Evolutionary conservation across 257 asterid genomes (phyloP), one percentile per base, ranked within the genome.

Genomic region (Plantago elongata): DNA sequence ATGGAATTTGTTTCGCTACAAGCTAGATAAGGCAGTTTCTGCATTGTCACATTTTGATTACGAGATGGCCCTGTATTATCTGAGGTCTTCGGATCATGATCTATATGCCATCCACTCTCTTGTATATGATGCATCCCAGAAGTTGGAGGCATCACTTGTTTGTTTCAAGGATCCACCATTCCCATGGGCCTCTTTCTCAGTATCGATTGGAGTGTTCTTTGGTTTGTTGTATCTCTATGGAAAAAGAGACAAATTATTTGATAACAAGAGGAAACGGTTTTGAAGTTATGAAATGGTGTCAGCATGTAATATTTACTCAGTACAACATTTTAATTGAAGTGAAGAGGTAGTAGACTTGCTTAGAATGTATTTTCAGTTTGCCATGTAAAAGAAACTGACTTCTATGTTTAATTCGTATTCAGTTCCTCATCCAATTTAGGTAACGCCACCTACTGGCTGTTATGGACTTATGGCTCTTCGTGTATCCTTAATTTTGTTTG

Each of bases 151-250:
- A 3, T 72, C 86, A 3, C 87, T 92, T 17, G 74, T 69, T 55
- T 92, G 97, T 72, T 92, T 89, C 80, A 80, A 79, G 88, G 95
- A 89, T 68, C 99, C 97, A 13, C 99, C 99, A 17, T 79, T 92
- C 57, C 99, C 99, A 16, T 89, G 97, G 99, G 63, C 63, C 3
- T 76, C 96, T 16, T 56, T 72, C 54, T 62, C 75, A 15, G 27
- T 75, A 72, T 84, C 85, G 57, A 81, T 45, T 70, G 91, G 82
- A 49, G 74, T 85, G 66, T 48, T 75, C 55, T 64, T 81, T 68
- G 75, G 75, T 45, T 69, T 92, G 60, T 14, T 86, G n/a, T 92
- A 74, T 60, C 83, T 50, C 17, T 86, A 71, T 72, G 70, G 76
- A 7, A 89, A 76, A 70, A 81, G 95, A 78, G 89, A 86, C 11